phyloP scores from a whole-genome alignment of 1,139 yeast species.

The Kurtzmaniella natalensis region DNA sequence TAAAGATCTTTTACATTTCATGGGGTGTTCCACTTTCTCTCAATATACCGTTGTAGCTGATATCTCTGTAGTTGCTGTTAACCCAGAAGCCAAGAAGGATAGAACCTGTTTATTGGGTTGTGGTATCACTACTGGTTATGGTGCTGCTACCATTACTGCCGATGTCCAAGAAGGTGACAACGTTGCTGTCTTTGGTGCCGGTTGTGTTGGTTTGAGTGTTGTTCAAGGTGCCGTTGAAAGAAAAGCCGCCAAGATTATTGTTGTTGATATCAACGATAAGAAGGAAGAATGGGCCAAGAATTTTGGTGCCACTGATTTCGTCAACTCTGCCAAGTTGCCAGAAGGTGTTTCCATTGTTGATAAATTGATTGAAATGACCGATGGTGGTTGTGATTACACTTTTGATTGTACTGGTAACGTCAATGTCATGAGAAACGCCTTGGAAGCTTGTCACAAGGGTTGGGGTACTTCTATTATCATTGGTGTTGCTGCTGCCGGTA shows the following conservation, averaged over 20 bases:
- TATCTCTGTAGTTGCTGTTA: slow-evolving; percentile 92
- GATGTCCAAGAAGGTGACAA: slow-evolving; percentile 88
- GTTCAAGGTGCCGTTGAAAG: slow-evolving; percentile 90
- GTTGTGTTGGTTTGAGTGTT: slow-evolving; percentile 93
- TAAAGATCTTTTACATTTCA: slow-evolving; percentile 78
- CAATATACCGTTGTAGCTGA: slow-evolving; percentile 98
- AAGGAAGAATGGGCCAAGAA: slow-evolving; percentile 82
- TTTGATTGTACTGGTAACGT: slow-evolving; percentile 98
- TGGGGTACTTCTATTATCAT: slow-evolving; percentile 96
- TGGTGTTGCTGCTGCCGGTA: slow-evolving; percentile 98
- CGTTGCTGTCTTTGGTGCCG: slow-evolving; percentile 96
- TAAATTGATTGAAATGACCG: slow-evolving; percentile 82
- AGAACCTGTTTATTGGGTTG: slow-evolving; percentile 92
- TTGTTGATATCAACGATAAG: slow-evolving; percentile 78
- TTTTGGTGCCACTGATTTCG: slow-evolving; percentile 94
- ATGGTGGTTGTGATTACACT: slow-evolving; percentile 94
- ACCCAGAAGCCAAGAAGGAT: slow-evolving; percentile 77
- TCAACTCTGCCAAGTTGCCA: slow-evolving; percentile 75
- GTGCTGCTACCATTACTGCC: slow-evolving; percentile 95
- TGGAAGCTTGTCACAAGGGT: slow-evolving; percentile 97
- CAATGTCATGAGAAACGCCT: slow-evolving; percentile 88
- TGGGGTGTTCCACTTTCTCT: slow-evolving; percentile 97
- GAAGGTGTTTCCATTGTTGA: slow-evolving; percentile 78
- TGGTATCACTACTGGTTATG: slow-evolving; percentile 98
- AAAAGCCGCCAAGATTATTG: slow-evolving; percentile 78